These are phyloP conservation scores for Ramaria sp. DNA, from an alignment of 768 basidiomycete species.

Conservation along the genomic window DNA sequence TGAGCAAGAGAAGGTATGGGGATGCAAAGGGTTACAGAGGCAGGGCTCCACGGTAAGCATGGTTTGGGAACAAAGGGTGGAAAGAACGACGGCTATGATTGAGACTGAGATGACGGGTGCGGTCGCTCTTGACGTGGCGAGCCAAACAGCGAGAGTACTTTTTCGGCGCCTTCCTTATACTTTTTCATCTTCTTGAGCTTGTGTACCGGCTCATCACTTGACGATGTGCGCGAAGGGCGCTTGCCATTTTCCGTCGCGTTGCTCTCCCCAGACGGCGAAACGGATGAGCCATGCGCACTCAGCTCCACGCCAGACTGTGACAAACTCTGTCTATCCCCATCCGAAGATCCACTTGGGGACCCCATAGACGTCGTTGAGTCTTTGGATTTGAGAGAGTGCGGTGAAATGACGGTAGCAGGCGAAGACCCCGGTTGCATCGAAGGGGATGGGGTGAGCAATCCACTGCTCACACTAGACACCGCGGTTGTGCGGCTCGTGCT, in stretches of 20 bases:
- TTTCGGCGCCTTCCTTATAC: conserved; percentile 82
- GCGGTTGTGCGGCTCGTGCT: conserved; percentile 6
- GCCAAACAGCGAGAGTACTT: conserved; percentile 73
- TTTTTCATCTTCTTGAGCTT: conserved; percentile 70
- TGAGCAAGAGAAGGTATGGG: not conserved
- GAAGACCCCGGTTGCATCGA: conserved; percentile 34
- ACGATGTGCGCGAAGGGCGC: conserved; percentile 16
- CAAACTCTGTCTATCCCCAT: conserved; percentile 40
- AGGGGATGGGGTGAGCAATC: conserved; percentile 51
- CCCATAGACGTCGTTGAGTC: conserved; percentile 69
- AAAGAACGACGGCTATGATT: not conserved
- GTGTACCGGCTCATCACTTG: conserved; percentile 34
- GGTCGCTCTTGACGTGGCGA: conserved; percentile 40
- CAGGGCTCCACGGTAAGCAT: not conserved
- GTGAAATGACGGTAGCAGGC: conserved; percentile 19
- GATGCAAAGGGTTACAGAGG: not conserved
- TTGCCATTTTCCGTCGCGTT: conserved; percentile 10
- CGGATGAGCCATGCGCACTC: not conserved
- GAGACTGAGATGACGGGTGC: not conserved
- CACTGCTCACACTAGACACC: conserved; percentile 20
- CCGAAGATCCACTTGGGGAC: conserved; percentile 46
- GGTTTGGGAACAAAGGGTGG: not conserved
- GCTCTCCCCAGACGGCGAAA: not conserved
- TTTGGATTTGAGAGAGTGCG: conserved; percentile 72
- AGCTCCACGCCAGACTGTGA: not conserved